These are phyloP conservation scores for Fonsecaea pedrosoi DNA, from an alignment of 2,329 filamentous ascomycete genomes.

Conservation along the genomic window DNA sequence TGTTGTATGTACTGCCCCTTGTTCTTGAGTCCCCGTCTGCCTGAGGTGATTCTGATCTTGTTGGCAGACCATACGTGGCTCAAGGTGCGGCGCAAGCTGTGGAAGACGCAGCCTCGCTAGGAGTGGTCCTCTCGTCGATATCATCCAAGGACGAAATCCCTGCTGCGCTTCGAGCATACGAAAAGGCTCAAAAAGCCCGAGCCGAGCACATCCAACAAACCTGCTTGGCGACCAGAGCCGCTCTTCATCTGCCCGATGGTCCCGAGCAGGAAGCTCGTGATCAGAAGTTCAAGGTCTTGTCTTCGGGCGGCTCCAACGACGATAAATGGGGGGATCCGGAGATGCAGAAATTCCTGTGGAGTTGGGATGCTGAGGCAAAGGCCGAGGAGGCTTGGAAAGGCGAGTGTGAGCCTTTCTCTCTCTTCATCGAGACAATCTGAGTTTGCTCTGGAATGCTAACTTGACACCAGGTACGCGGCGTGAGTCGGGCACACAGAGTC, in stretches of 20 bases:
- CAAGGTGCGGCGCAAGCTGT: constrained; percentile 54
- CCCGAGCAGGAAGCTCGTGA: constrained; percentile 41
- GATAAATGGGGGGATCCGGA: constrained; percentile 76
- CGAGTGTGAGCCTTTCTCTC: constrained; percentile 1
- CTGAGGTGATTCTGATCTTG: background rate
- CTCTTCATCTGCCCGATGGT: constrained; percentile 43
- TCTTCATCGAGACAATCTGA: background rate
- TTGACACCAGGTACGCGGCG: constrained; percentile 1
- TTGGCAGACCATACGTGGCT: constrained; percentile 48
- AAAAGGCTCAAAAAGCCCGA: constrained; percentile 45
- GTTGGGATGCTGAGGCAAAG: constrained; percentile 65
- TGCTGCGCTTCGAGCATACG: constrained; percentile 51
- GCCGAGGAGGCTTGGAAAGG: constrained; percentile 55
- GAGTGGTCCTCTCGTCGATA: constrained; percentile 37
- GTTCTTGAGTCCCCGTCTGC: too few relatives aligned
- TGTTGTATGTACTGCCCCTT: constrained; percentile 42
- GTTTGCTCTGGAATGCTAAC: background rate
- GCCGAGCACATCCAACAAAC: constrained; percentile 52
- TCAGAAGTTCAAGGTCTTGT: constrained; percentile 61
- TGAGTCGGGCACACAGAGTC: constrained; percentile 19
- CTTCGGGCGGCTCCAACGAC: constrained; percentile 53
- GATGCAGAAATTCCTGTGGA: constrained; percentile 70
- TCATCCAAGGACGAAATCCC: constrained; percentile 54
- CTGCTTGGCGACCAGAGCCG: constrained; percentile 46
- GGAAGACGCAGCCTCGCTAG: constrained; percentile 52